Percentiles rank a stretch among this genome's conserved stretches.
Evolutionary conservation across 345 rosid species (phyloP).

Genomic region (Eucalyptus tenuipes): DNA sequence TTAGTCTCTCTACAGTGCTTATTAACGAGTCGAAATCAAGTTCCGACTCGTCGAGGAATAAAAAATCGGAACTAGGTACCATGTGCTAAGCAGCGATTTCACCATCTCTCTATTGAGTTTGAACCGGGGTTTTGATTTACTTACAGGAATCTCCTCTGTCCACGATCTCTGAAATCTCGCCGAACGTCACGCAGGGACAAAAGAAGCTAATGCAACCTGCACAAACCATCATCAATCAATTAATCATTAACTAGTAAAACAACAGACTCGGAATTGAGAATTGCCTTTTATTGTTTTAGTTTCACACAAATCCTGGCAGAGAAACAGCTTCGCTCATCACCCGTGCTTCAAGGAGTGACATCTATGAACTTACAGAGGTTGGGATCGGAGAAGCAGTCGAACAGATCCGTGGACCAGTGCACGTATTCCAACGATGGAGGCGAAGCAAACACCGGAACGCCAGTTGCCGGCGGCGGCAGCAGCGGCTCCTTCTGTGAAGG

Average conservation of each 20-base stretch:
- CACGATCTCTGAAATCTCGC: slow-evolving; percentile 40
- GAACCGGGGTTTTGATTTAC: background rate
- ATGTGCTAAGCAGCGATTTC: background rate
- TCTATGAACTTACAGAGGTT: slow-evolving; percentile 7
- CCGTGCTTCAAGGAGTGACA: background rate
- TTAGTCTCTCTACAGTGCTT: background rate
- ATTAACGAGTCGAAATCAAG: background rate
- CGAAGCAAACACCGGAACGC: background rate
- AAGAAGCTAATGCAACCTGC: slow-evolving; percentile 33
- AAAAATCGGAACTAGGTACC: background rate
- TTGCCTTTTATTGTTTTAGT: background rate
- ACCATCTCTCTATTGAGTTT: background rate
- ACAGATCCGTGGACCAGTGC: slow-evolving; percentile 44
- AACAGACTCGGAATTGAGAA: background rate
- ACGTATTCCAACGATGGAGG: background rate
- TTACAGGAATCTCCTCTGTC: slow-evolving; percentile 41
- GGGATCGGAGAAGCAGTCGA: slow-evolving; percentile 28
- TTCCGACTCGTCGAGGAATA: background rate
- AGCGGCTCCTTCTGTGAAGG: background rate
- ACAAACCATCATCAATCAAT: background rate
- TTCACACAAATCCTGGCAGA: background rate
- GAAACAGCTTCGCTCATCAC: background rate
- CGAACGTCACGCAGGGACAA: slow-evolving; percentile 57
- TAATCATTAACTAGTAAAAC: background rate
- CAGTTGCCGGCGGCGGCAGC: background rate